Evolutionary conservation across 192 early-diverging fungal species (phyloP), one percentile per base, ranked within the genome.

Genomic region (Umbelopsis ramanniana): DNA sequence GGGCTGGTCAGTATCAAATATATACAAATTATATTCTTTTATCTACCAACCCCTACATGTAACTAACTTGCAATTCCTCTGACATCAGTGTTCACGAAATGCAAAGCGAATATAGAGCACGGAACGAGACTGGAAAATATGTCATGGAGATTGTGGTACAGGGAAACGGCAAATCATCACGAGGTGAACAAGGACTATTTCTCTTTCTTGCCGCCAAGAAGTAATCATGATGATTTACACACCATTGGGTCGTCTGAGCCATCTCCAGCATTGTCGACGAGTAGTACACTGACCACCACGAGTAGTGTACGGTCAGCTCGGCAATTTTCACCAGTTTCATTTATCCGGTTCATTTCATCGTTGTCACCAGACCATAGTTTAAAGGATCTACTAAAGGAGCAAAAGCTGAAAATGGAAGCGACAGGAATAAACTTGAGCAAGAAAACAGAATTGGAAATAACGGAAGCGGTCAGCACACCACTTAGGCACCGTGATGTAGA

Each of bases 101-200:
- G 77, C 46, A 78, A 78, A 48, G 50, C 55, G 6, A 46, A 67
- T 37, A 52, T 74, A 9, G 69, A 67, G 0, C 48, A 78, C 55
- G 77, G 77, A 46, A 46, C 66, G 15, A 68, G 77, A 37, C 38
- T 78, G 12, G 77, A 78, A 67, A 74, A 78, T 45, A 78, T 78
- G 69, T 74, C 77, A 14, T 78, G 77, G 77, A 29, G 78, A 71
- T 24, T 78, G 47, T 78, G 77, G 77, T 72, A 78, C 60, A 52
- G 71, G 29, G 71, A 72, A 45, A 72, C 69, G 14, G 57, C 57
- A 22, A 63, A 63, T 35, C 57, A 63, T 37, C 57, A 63, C 33
- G 57, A 63, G 19, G 33, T 63, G 33, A 26, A 63, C 57, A 63
- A 63, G 26, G 57, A 63, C 14, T 63, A 63, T 63, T 63, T 63